These are phyloP conservation scores for Candida xyloterini DNA, from an alignment of 805 yeast genomes.

Conservation along the genomic window DNA sequence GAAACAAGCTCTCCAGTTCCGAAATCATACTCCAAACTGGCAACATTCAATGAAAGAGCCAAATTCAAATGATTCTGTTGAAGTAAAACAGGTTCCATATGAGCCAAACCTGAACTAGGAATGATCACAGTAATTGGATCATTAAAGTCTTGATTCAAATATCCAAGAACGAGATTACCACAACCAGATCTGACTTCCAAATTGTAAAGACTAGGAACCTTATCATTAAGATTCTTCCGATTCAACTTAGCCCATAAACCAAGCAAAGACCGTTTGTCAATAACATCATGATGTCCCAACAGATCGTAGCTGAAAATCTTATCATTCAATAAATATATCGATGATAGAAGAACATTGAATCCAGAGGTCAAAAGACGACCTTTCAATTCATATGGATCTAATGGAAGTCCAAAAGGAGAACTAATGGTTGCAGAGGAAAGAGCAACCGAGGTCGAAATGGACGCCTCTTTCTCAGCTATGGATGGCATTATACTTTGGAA, in stretches of 20 bases:
- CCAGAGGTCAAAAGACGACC: conserved; percentile 54
- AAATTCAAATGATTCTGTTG: conserved; percentile 33
- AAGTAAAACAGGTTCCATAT: conserved; percentile 61
- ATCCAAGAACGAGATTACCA: conserved; percentile 75
- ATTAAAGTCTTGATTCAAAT: conserved; percentile 35
- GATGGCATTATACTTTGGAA: conserved; percentile 22
- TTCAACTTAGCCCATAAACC: conserved; percentile 61
- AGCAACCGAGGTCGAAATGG: conserved; percentile 27
- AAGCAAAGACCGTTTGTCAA: conserved; percentile 48
- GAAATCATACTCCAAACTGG: conserved; percentile 71
- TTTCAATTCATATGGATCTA: conserved; percentile 50
- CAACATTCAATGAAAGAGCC: conserved; percentile 69
- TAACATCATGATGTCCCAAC: conserved; percentile 37
- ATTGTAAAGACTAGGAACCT: conserved; percentile 58
- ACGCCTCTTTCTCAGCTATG: conserved; percentile 23
- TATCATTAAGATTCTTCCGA: conserved; percentile 50
- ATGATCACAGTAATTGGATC: conserved; percentile 42
- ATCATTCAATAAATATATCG: conserved; percentile 48
- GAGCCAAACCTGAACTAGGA: conserved; percentile 65
- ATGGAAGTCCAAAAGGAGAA: conserved; percentile 61
- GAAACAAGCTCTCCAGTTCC: conserved; percentile 50
- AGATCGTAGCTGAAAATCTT: conserved; percentile 70
- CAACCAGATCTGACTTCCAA: conserved; percentile 83
- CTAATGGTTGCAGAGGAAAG: conserved; percentile 39
- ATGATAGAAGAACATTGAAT: conserved; percentile 49